Base-by-base conservation (phyloP, 768 basidiomycete genomes). In the Tylopilus sp. region DNA sequence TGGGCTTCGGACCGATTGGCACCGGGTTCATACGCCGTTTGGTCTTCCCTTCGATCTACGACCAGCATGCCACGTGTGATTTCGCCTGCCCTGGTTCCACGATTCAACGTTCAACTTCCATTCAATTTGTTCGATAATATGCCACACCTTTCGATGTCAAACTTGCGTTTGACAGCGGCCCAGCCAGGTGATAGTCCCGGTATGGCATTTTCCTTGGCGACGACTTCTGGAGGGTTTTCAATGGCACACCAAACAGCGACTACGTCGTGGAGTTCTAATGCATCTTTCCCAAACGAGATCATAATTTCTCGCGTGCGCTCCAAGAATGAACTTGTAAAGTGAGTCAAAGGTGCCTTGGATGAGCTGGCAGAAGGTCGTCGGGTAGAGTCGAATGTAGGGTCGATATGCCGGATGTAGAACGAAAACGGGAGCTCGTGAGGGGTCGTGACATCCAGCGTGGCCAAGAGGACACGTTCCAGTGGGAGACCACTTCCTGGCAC, bases 221-320 rank as follows among this genome's bases (percentile, higher is more conserved):
- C 55, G 5, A n/a, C 24, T 38, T 72, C 69, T 8, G 82, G 85
- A 17, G 87, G 85, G 53, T 87, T 84, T 52, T 78, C 77, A 16
- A 91, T 82, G 2, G 91, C 89, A 67, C 86, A 92, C 90, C 92
- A 96, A 16, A 96, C 79, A 3, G 91, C 89, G 12, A 85, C 84
- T 41, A 93, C 87, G 61, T 98, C 94, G 62, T 98, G 94, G 50
- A 95, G 77, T 71, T 94, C 89, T 82, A 97, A 80, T 6, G 80
- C 86, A 64, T 95, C 92, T 55, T 86, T 84, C 9, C 92, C 92
- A 55, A 83, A 92, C 45, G 76, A 62, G n/a, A 82, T 53, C 87
- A 95, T 92, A 46, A 93, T 72, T 56, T 85, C 84, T 30, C 89
- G 74, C 4, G 89, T 81, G 40, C 83, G 78, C 64, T 87, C 84